Percentiles rank a stretch among this genome's conserved stretches.
These are phyloP conservation scores for Hydrangea macrophylla DNA, from an alignment of 148 eudicot species.

Conservation along the genomic window DNA sequence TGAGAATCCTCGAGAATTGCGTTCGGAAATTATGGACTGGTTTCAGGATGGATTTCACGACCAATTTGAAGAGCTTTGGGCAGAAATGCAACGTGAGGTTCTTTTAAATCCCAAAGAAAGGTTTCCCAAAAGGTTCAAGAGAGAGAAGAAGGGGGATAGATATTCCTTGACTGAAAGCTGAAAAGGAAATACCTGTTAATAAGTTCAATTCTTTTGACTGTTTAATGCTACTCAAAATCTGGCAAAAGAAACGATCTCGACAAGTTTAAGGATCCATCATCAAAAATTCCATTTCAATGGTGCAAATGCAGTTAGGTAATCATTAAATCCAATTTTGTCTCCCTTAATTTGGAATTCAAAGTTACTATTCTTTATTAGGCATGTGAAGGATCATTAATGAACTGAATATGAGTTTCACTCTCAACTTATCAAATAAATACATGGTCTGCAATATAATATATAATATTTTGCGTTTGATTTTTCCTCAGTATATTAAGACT, in stretches of 20 bases:
- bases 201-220: not conserved
- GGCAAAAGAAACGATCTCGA: not conserved
- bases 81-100: slow-evolving; percentile 55
- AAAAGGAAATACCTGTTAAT: no score
- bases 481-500: no score
- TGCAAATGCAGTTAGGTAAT: slow-evolving; percentile 52
- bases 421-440: no score
- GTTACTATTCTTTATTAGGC: no score
- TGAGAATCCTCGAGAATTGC: slow-evolving; percentile 47
- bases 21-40: slow-evolving; percentile 62
- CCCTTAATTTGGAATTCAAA: slow-evolving; percentile 18
- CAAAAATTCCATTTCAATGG: slow-evolving; percentile 6
- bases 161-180: not conserved
- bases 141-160: slow-evolving; percentile 17
- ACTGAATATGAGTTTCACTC: no score
- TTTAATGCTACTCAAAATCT: not conserved
- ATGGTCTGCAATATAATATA: no score
- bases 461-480: no score
- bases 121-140: slow-evolving; percentile 27
- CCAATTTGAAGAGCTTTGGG: slow-evolving; percentile 61
- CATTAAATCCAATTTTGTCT: slow-evolving; percentile 62
- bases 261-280: not conserved
- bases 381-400: no score
- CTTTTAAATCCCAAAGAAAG: slow-evolving; percentile 37
- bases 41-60: slow-evolving; percentile 48